Base-by-base conservation (phyloP, 257 asterid species). In the Solanum chiquidenum region DNA sequence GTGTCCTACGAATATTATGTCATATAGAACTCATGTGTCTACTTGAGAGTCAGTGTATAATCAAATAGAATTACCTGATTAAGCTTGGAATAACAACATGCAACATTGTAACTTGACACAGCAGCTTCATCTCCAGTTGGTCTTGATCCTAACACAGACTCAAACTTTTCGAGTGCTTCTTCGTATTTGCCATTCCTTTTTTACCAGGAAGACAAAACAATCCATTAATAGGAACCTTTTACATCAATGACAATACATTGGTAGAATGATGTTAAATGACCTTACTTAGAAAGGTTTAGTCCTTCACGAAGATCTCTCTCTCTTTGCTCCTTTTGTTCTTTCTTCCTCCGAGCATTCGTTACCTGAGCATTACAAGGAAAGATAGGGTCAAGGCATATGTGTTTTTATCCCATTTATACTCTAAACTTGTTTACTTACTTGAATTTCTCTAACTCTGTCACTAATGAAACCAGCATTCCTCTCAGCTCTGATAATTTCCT, bases 61-160 rank as follows among this genome's bases (percentile, higher is more conserved):
- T 7, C 31, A 9, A 42, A 14, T 46, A 44, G 27, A 79, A 79
- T 16, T 89, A 95, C 99, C 98, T 91, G 97, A 92, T 94, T 90
- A 88, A 95, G 98, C 93, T 96, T 94, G 16, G 98, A 93, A 91
- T 96, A 96, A 90, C 99, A 95, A 91, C 99, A 96, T 7, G 98
- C 98, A 29, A 95, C 99, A 76, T 96, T 96, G 92, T 96, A 96
- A 92, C 94, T 94, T 34, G 99, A 97, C 37, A 95, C 93, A 9
- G 98, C 91, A 88, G 97, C 90, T 92, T 95, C 99, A 35, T 90
- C 86, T 34, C 92, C 88, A 49, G 93, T 95, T 12, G 99, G 99
- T 91, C 91, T 92, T 85, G 98, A 94, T 88, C 99, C 99, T 88
- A 96, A 89, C 34, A 94, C 97, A 0, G 98, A 95, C 93, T 96